Evolutionary conservation across 2,329 filamentous ascomycete species (phyloP).

Genomic region (Xylaria sp.): DNA sequence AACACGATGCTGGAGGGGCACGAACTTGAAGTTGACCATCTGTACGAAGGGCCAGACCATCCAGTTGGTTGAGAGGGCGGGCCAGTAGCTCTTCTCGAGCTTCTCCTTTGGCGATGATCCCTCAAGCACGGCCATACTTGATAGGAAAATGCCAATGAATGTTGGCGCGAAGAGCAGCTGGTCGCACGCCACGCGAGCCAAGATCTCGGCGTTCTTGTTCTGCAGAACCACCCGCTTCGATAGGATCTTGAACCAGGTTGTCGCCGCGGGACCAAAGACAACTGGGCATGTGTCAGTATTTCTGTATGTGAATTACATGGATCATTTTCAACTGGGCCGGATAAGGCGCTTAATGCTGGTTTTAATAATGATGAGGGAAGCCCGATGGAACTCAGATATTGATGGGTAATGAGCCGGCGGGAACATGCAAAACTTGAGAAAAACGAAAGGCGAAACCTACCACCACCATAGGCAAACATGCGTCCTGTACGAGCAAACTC

Average conservation of each 20-base stretch:
- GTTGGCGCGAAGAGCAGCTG: constrained; percentile 86
- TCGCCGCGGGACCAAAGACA: constrained; percentile 88
- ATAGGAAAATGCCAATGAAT: constrained; percentile 83
- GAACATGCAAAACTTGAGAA: constrained; percentile 2
- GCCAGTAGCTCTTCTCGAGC: constrained; percentile 74
- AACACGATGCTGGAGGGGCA: constrained; percentile 84
- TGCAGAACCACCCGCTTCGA: constrained; percentile 73
- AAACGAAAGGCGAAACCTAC: constrained; percentile 57
- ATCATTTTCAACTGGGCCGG: not conserved
- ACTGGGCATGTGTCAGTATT: constrained; percentile 53
- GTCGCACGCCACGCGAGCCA: constrained; percentile 81
- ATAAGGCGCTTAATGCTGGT: not conserved
- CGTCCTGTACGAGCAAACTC: constrained; percentile 76
- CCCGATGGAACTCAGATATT: not conserved
- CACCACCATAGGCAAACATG: constrained; percentile 83
- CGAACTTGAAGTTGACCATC: constrained; percentile 84
- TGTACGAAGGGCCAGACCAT: constrained; percentile 90
- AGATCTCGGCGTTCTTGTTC: constrained; percentile 74
- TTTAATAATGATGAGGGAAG: not conserved
- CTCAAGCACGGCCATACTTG: constrained; percentile 85
- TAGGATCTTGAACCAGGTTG: constrained; percentile 86
- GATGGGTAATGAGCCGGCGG: not conserved
- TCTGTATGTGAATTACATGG: not conserved
- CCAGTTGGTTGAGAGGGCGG: constrained; percentile 83
- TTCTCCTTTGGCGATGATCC: constrained; percentile 71